Evolutionary conservation across 257 asterid species (phyloP), one percentile per base, ranked within the genome.

Genomic region (Gentiana dahurica): DNA sequence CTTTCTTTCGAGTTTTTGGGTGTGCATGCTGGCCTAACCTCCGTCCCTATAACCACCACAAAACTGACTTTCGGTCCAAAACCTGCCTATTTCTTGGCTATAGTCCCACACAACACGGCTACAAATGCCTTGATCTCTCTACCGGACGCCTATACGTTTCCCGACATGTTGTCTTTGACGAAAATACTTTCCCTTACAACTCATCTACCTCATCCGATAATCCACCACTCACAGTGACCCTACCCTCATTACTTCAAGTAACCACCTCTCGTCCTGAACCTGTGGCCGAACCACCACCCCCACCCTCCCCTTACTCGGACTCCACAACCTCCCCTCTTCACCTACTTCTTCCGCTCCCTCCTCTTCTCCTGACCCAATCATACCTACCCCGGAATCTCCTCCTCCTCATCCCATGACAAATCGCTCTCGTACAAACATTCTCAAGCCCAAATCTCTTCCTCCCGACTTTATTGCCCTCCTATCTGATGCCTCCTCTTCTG

Each of bases 81-180:
- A 10, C 49, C 1, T 65, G 49, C 41, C 11, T 65, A 24, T 65
- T 57, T 43, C 33, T 43, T 4, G 54, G 49, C 10, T 65, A 57
- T 11, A 57, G 41, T 24, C 24, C 24, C 13, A 34, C 11, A 34
- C 37, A 32, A 0, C 24, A 51, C 3, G 59, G 59, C 10, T 57
- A 57, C 36, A 64, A 53, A 5, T 57, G 59, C 35, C 38, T 62
- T 12, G 46, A 34, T 36, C 12, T 38, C 38, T 2, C 11, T 3
- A 43, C 54, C 1, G 2, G 6, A 1, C 38, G 13, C 0, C 2
- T 8, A 11, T 53, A 32, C 53, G 12, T 62, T 6, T 53, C 48
- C 4, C 8, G 48, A 24, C 46, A 53, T 34, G 53, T 34, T 10
- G n/a, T 54, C 3, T 62, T 45, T 62, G 1, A 53, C 45, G 53